Evolutionary conservation across 345 rosid species (phyloP).

Genomic region (Triadica sebifera): DNA sequence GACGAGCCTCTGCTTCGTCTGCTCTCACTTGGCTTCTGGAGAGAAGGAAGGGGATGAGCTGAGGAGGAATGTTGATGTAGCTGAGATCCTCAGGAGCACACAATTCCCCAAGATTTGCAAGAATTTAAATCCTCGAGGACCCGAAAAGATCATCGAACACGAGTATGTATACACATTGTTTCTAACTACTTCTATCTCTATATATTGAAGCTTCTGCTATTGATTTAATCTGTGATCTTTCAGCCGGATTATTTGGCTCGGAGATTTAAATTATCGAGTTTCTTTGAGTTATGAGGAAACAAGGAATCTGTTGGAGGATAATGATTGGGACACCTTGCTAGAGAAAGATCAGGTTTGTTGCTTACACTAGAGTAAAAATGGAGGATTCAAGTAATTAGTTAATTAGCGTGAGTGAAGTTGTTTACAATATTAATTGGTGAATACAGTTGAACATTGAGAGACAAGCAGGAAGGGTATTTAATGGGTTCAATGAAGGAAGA

Average conservation of each 20-base stretch:
- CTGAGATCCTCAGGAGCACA: slow-evolving; percentile 71
- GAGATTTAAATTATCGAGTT: slow-evolving; percentile 85
- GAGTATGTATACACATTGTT: slow-evolving; percentile 48
- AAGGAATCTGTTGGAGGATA: slow-evolving; percentile 54
- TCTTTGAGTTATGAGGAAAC: slow-evolving; percentile 84
- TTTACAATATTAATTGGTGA: neutral
- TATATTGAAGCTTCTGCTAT: neutral
- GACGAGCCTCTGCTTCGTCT: slow-evolving; percentile 91
- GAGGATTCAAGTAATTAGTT: neutral
- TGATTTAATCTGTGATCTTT: neutral
- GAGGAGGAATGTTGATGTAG: slow-evolving; percentile 78
- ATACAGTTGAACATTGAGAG: slow-evolving; percentile 79
- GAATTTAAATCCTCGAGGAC: slow-evolving; percentile 48
- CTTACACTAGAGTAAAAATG: neutral
- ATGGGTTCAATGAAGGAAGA: slow-evolving; percentile 73
- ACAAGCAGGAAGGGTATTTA: slow-evolving; percentile 83
- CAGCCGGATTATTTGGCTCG: slow-evolving; percentile 92
- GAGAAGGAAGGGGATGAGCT: slow-evolving; percentile 97
- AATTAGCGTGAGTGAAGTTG: neutral
- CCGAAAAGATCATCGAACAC: slow-evolving; percentile 74
- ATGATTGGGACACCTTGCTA: slow-evolving; percentile 79
- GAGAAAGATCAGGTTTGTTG: slow-evolving; percentile 81
- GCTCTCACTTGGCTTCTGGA: slow-evolving; percentile 94
- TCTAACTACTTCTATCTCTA: neutral
- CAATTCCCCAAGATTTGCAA: slow-evolving; percentile 75